phyloP scores from a whole-genome alignment of 495 filamentous ascomycete genomes.

The Penicillium paxilli region DNA sequence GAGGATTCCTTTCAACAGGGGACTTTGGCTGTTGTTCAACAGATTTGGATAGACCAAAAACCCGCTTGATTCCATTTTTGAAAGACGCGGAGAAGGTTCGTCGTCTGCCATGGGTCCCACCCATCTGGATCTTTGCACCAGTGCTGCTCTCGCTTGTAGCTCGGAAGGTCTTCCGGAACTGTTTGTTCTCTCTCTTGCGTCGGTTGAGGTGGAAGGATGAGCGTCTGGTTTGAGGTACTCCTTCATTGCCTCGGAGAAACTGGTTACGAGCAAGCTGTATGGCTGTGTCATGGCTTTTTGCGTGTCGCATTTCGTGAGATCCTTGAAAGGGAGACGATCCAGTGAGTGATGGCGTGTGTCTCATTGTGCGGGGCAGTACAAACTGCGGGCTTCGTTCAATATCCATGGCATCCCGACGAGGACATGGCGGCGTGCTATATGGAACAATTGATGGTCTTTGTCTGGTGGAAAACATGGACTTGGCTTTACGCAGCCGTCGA shows the following conservation, averaged over 20 bases:
- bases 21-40: constrained; percentile 21
- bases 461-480: constrained; percentile 65
- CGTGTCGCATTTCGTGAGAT: constrained; percentile 23
- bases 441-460: constrained; percentile 36
- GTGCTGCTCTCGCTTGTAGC: constrained; percentile 41
- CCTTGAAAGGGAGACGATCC: constrained; percentile 33
- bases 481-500: constrained; percentile 69
- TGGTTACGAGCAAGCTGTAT: constrained; percentile 49
- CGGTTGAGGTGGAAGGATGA: constrained; percentile 50
- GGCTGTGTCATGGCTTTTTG: constrained; percentile 46
- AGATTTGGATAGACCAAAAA: constrained; percentile 54
- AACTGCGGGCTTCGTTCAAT: constrained; percentile 23
- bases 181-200: constrained; percentile 47
- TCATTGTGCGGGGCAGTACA: constrained; percentile 32
- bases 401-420: constrained; percentile 10
- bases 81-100: constrained; percentile 61
- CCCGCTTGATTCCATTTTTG: constrained; percentile 59
- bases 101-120: constrained; percentile 48
- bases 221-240: constrained; percentile 37
- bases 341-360: constrained; percentile 66
- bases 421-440: constrained; percentile 19
- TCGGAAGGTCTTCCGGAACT: constrained; percentile 63
- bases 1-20: neutral
- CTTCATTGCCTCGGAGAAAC: constrained; percentile 40
- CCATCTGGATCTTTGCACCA: constrained; percentile 26